Evolutionary conservation across 805 yeast genomes (phyloP), one percentile per base, ranked within the genome.

Genomic region (Naumovozyma castellii): DNA sequence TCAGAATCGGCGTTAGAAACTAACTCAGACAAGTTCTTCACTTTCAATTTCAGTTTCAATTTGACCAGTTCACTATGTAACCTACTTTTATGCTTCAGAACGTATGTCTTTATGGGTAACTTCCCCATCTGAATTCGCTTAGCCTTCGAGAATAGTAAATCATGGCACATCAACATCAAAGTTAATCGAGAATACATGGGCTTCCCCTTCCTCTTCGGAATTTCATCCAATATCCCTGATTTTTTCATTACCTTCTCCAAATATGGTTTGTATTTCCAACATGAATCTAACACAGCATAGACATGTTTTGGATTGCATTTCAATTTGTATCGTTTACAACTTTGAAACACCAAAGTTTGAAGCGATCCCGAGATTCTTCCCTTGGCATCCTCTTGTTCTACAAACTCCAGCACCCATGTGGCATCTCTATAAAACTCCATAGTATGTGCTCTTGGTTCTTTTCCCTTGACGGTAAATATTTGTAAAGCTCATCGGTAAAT

Each of bases 41-140:
- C 86, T 41, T 79, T 80, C 48, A 79, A 72, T 49, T 79, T 81
- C 49, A 92, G 56, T 54, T 85, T 84, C 53, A 86, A 65, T 53
- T 83, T 84, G 17, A 76, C 82, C 42, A 83, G 67, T 56, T 92
- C 97, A 1, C 94, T 88, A 42, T 76, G 78, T 37, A 90, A 65
- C 49, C 97, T 67, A 0, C 94, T 79, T 59, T 83, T 84, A 57
- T 87, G 81, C 43, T 76, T 71, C 41, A 92, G 64, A 3, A 92
- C 68, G 10, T 84, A 81, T 36, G 84, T 92, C 55, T 92, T 92
- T 42, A 86, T 70, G 0, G 90, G 84, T 45, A 81, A 86, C 52
- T 87, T 88, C 5, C 94, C 94, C 69, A 86, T 80, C 56, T 86
- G 94, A 43, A 90, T 81, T 45, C 96, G 66, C 9, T 94, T 92